Evolutionary conservation across 2,329 filamentous ascomycete species (phyloP).

Genomic region (Hawksworthiomyces lignivorus): DNA sequence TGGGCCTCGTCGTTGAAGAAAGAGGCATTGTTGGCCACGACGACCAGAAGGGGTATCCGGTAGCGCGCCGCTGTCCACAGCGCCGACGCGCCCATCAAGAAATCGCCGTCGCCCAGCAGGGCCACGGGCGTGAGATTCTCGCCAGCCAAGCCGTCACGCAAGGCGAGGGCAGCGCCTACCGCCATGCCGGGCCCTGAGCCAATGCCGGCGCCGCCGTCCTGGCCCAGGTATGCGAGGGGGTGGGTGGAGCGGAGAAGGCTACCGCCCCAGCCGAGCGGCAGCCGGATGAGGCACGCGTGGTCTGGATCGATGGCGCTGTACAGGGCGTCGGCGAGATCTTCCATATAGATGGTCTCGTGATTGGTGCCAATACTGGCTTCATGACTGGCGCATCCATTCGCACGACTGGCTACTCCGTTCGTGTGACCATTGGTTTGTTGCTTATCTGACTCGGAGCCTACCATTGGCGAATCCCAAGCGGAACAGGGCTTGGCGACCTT

Average conservation of each 20-base stretch:
- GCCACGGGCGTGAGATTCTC: constrained; percentile 4
- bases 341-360: constrained; percentile 1
- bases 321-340: neutral
- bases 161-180: constrained; percentile 3
- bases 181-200: constrained; percentile 5
- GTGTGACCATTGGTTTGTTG: too few species aligned
- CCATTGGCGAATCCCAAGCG: too few species aligned
- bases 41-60: constrained; percentile 1
- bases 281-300: constrained; percentile 6
- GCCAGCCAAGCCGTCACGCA: too few species aligned
- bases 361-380: too few species aligned
- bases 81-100: constrained; percentile 6
- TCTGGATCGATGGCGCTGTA: too few species aligned
- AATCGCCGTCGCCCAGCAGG: constrained; percentile 9
- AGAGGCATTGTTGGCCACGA: constrained; percentile 8
- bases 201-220: constrained; percentile 5
- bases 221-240: constrained; percentile 5
- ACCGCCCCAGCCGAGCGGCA: constrained; percentile 7
- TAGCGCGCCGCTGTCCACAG: constrained; percentile 7
- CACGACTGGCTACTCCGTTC: too few species aligned
- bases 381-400: too few species aligned
- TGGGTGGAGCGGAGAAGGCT: constrained; percentile 2
- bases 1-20: constrained; percentile 11
- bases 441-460: too few species aligned
- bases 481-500: too few species aligned